phyloP scores from a whole-genome alignment of 495 filamentous ascomycete genomes.

The Penicillium coprophilum region DNA sequence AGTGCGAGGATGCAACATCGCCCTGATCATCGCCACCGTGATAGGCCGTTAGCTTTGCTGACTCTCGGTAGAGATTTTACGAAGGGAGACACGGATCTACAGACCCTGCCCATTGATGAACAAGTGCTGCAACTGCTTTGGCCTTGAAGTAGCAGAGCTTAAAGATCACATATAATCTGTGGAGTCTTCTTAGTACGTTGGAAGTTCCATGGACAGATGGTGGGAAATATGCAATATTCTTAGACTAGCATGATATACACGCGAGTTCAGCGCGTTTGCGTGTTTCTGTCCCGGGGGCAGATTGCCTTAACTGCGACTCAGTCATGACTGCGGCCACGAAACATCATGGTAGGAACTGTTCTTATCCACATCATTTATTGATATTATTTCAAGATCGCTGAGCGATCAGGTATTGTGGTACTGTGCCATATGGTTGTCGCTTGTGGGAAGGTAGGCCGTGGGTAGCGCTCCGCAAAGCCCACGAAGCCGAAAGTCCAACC shows the following conservation, averaged over 20 bases:
- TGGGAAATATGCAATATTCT: background rate
- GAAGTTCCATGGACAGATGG: no score
- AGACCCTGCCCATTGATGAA: background rate
- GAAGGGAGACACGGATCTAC: background rate
- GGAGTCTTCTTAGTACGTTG: no score
- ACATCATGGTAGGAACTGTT: background rate
- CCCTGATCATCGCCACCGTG: background rate
- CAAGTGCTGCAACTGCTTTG: background rate
- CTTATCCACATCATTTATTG: background rate
- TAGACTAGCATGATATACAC: background rate
- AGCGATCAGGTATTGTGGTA: background rate
- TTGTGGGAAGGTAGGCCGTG: background rate
- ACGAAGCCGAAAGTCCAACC: no score
- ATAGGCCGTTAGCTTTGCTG: background rate
- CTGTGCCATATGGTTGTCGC: background rate
- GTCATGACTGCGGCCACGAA: background rate
- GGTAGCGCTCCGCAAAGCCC: no score
- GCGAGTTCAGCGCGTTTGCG: background rate
- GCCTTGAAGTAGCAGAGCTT: background rate
- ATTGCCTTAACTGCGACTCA: background rate
- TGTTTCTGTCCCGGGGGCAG: background rate
- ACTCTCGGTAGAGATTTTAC: background rate
- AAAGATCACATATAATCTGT: background rate
- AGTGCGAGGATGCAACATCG: background rate
- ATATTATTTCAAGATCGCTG: background rate